Conservation (phyloP, 352 stramenopile species). For the Phytopythium chamaehyphon region DNA sequence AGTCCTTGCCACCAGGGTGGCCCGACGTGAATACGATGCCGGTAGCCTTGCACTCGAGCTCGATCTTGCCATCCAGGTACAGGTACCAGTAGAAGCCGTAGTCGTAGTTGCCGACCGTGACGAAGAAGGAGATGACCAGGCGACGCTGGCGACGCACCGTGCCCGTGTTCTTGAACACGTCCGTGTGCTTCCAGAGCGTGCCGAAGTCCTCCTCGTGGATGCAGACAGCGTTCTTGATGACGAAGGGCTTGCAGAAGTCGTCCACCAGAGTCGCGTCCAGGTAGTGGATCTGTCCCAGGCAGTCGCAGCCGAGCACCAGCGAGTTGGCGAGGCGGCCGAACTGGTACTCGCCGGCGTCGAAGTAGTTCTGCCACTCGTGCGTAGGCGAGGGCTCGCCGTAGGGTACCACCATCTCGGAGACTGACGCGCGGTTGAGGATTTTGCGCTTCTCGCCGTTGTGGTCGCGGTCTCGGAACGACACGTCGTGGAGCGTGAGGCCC, state of each 20-base stretch:
- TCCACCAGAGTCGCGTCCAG: constrained; percentile 68
- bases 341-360: constrained; percentile 82
- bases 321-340: constrained; percentile 75
- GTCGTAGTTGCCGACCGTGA: constrained; percentile 86
- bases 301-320: constrained; percentile 80
- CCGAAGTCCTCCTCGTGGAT: constrained; percentile 85
- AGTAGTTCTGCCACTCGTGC: constrained; percentile 80
- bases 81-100: constrained; percentile 81
- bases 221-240: constrained; percentile 68
- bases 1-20: constrained; percentile 41
- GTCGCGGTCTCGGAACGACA: constrained; percentile 40
- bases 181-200: constrained; percentile 77
- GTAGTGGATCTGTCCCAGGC: constrained; percentile 81
- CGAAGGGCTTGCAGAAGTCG: constrained; percentile 40
- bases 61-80: constrained; percentile 69
- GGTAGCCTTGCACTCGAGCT: constrained; percentile 80
- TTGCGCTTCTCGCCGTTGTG: constrained; percentile 25
- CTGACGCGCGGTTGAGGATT: constrained; percentile 58
- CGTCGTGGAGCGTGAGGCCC: constrained; percentile 69
- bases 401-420: constrained; percentile 87
- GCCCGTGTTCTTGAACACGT: constrained; percentile 21
- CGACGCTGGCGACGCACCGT: constrained; percentile 58
- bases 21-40: constrained; percentile 80
- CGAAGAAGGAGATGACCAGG: constrained; percentile 83
- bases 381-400: constrained; percentile 73